Percentiles rank a stretch among this genome's conserved stretches.
Evolutionary conservation across 768 basidiomycete genomes (phyloP).

Genomic region (Rossbeevera mucosa): DNA sequence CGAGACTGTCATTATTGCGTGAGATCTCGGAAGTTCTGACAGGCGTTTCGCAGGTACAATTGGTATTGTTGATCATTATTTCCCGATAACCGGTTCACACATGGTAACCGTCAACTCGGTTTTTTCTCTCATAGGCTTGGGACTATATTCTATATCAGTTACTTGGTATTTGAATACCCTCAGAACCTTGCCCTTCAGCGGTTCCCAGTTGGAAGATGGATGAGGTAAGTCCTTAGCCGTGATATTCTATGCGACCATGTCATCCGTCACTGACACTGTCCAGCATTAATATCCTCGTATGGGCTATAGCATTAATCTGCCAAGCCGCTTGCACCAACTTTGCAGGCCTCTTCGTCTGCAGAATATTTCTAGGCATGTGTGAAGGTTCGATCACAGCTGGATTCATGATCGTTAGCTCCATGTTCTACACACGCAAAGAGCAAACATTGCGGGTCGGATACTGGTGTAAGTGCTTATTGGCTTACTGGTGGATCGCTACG

Average conservation of each 20-base stretch:
- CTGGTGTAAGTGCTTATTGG: conserved; percentile 54
- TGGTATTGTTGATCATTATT: conserved; percentile 38
- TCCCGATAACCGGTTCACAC: background rate
- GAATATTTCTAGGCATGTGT: conserved; percentile 66
- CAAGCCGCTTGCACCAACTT: conserved; percentile 75
- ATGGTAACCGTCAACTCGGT: background rate
- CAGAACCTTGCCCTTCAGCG: conserved; percentile 70
- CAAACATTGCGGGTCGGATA: conserved; percentile 68
- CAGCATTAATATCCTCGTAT: conserved; percentile 63
- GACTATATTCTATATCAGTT: conserved; percentile 70
- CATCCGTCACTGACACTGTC: background rate
- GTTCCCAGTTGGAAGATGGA: conserved; percentile 77
- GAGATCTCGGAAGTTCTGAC: background rate
- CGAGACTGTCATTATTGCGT: conserved; percentile 12
- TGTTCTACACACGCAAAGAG: conserved; percentile 75
- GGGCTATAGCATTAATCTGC: conserved; percentile 55
- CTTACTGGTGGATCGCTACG: background rate
- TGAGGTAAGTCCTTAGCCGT: conserved; percentile 47
- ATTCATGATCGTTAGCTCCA: conserved; percentile 70
- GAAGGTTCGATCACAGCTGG: conserved; percentile 72
- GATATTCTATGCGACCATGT: background rate
- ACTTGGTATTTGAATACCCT: conserved; percentile 68
- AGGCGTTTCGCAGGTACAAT: conserved; percentile 47
- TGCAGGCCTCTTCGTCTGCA: conserved; percentile 55
- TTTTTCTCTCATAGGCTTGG: conserved; percentile 49